Base-by-base conservation (phyloP, 176 grass and related monocot genomes). In the Pharus latifolius region DNA sequence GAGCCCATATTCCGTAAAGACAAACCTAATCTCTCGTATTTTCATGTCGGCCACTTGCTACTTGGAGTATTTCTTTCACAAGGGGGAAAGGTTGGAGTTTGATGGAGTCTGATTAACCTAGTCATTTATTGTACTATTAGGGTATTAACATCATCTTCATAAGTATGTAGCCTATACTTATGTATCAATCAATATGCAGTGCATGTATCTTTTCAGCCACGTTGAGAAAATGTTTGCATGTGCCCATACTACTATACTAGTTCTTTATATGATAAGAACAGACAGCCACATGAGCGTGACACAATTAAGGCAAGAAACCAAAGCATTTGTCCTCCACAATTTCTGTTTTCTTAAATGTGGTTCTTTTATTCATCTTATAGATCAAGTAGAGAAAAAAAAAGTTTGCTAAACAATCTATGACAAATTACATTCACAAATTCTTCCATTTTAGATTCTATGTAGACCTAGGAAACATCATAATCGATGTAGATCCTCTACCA, bases 231-330 rank as follows among this genome's bases (percentile, higher is more conserved):
- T 23, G 11, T 49, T 32, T 37, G 71, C 57, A 72, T 63, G 48
- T 72, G 35, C 48, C 63, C 25, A 66, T 19, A 19, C 58, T 45
- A 37, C 28, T 19, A 72, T 47, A 23, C 35, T 45, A 30, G n/a
- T 45, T 15, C 30, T 60, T 37, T 29, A 20, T 32, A 16, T 41
- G 58, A 27, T 73, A 20, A 3, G 34, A 55, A 17, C 28, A 20
- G 59, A 46, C 68, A 80, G 49, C 31, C n/a, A n/a, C n/a, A n/a
- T n/a, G n/a, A n/a, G 69, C 59, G 73, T 65, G 64, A 20, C 28
- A 73, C 22, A 38, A n/a, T n/a, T n/a, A n/a, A 11, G 20, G 23
- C 38, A 65, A 55, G 59, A 46, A 57, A 46, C 34, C 58, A 37
- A 74, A 62, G 20, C 53, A 47, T 60, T 58, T n/a, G n/a, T n/a